Conservation (phyloP, 2,329 filamentous ascomycete genomes). For the Cladosporium cucumerinum region DNA sequence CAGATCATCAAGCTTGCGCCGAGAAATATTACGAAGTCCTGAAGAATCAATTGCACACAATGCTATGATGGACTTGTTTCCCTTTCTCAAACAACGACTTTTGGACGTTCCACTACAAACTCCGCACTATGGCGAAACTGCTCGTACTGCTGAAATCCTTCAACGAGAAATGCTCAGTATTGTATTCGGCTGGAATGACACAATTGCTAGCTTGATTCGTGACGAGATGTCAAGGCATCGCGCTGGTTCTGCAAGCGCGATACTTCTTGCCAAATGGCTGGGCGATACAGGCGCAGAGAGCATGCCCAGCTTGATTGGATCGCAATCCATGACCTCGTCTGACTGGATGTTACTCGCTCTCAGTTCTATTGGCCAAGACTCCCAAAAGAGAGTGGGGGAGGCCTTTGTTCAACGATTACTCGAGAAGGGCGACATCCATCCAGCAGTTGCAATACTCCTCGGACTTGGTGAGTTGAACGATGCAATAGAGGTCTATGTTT, state of each 20-base stretch:
- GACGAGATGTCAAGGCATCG: slow-evolving; percentile 79
- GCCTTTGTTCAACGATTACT: slow-evolving; percentile 87
- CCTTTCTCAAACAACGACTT: slow-evolving; percentile 75
- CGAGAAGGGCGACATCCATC: slow-evolving; percentile 85
- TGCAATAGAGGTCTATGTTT: slow-evolving; percentile 93
- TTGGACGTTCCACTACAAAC: slow-evolving; percentile 79
- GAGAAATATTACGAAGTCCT: slow-evolving; percentile 70
- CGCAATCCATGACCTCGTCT: slow-evolving; percentile 83
- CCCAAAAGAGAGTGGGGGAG: slow-evolving; percentile 85
- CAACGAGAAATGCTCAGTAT: slow-evolving; percentile 86
- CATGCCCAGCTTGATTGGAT: slow-evolving; percentile 49
- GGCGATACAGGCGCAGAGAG: slow-evolving; percentile 67
- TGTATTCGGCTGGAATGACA: slow-evolving; percentile 92
- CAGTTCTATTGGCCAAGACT: slow-evolving; percentile 72
- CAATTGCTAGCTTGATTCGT: slow-evolving; percentile 73
- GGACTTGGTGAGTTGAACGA: slow-evolving; percentile 90
- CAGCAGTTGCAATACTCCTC: slow-evolving; percentile 86
- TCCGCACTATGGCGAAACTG: slow-evolving; percentile 50
- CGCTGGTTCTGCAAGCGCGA: slow-evolving; percentile 69
- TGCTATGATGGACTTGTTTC: slow-evolving; percentile 72
- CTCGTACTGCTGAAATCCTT: slow-evolving; percentile 63
- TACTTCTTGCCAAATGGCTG: slow-evolving; percentile 89
- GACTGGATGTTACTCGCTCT: slow-evolving; percentile 97
- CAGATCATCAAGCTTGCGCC: too few relatives aligned
- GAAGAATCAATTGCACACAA: slow-evolving; percentile 57